These are phyloP conservation scores for Aureobasidium uvarum DNA, from an alignment of 2,329 filamentous ascomycete species.

Conservation along the genomic window DNA sequence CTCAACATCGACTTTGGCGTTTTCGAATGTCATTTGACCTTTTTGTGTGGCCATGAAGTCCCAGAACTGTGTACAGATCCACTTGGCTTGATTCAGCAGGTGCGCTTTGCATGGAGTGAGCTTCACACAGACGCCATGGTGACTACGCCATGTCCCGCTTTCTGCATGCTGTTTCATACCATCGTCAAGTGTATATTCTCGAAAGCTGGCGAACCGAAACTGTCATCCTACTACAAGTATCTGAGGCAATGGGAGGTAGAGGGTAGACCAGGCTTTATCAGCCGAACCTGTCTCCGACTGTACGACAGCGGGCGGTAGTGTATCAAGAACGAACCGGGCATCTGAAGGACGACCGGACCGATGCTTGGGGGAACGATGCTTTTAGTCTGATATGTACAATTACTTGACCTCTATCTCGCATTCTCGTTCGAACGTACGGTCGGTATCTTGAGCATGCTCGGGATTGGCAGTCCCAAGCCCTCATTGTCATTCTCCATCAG, in stretches of 20 bases:
- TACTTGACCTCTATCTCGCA: neutral
- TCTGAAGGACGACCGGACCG: neutral
- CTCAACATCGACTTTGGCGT: neutral
- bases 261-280: neutral
- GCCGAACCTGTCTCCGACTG: neutral
- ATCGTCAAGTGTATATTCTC: neutral
- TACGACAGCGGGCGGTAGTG: neutral
- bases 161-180: neutral
- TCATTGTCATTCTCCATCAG: conserved; percentile 37
- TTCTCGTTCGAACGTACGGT: neutral
- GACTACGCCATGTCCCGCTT: neutral
- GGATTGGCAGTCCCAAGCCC: conserved; percentile 4
- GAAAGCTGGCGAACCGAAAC: neutral
- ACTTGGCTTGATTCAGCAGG: conserved; percentile 1
- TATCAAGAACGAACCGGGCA: neutral
- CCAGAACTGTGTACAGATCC: neutral
- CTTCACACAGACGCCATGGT: conserved; percentile 1
- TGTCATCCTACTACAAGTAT: too few relatives aligned
- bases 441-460: neutral
- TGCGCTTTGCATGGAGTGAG: conserved; percentile 1
- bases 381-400: neutral
- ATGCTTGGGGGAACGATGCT: neutral
- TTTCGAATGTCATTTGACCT: conserved; percentile 16
- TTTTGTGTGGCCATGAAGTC: neutral
- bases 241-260: neutral